Evolutionary conservation across 352 stramenopile genomes (phyloP).

Genomic region (Globisporangium megalacanthum): DNA sequence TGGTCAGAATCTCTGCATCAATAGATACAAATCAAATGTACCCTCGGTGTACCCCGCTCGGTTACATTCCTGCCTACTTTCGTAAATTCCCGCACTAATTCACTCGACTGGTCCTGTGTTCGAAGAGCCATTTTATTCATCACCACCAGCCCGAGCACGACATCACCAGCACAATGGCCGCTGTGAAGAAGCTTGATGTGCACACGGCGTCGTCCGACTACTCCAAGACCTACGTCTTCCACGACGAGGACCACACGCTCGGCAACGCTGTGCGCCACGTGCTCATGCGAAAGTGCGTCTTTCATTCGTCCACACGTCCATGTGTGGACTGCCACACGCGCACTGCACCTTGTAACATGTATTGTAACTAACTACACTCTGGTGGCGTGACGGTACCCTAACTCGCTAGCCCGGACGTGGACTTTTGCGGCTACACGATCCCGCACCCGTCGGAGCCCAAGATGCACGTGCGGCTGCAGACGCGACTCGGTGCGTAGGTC

Average conservation of each 20-base stretch:
- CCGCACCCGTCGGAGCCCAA: slow-evolving; percentile 93
- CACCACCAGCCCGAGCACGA: background rate
- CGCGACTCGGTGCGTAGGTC: slow-evolving; percentile 39
- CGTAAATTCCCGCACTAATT: no score
- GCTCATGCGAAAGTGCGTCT: slow-evolving; percentile 85
- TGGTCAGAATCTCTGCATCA: no score
- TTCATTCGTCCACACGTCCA: background rate
- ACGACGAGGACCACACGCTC: slow-evolving; percentile 89
- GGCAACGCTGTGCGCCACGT: slow-evolving; percentile 91
- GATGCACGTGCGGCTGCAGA: slow-evolving; percentile 93
- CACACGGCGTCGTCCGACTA: slow-evolving; percentile 73
- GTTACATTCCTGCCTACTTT: no score
- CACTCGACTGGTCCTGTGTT: no score
- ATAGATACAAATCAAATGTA: no score
- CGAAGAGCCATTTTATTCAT: no score
- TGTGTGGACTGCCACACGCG: background rate
- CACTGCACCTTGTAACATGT: no score
- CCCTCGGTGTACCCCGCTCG: no score
- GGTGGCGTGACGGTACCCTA: background rate
- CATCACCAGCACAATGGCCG: slow-evolving; percentile 12
- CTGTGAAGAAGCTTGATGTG: slow-evolving; percentile 75
- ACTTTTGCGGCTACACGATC: slow-evolving; percentile 95
- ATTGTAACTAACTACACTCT: no score
- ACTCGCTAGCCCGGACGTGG: slow-evolving; percentile 72
- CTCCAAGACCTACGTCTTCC: slow-evolving; percentile 86